Evolutionary conservation across 2,329 filamentous ascomycete species (phyloP).

Genomic region (Purpureocillium lavendulum): DNA sequence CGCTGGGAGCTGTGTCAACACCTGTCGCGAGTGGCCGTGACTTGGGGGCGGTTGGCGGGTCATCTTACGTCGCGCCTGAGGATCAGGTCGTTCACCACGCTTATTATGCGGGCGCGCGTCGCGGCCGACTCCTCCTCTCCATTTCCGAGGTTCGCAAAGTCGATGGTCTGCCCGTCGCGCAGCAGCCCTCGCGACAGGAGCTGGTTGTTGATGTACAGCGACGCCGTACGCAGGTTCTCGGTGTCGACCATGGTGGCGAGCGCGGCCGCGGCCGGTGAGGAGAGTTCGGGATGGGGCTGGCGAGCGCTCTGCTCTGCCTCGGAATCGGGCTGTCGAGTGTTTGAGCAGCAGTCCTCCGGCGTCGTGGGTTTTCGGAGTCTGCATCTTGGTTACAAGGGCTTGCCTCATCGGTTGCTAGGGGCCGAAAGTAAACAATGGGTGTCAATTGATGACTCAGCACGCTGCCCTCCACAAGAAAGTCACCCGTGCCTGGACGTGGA

Average conservation of each 20-base stretch:
- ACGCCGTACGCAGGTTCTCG: conserved; percentile 57
- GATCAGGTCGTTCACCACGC: conserved; percentile 89
- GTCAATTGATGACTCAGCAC: conserved; percentile 15
- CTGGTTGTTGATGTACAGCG: conserved; percentile 66
- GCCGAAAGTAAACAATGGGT: conserved; percentile 30
- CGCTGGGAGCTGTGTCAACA: conserved; percentile 45
- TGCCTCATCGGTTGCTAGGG: conserved; percentile 22
- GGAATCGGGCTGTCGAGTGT: background rate
- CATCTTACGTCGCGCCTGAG: conserved; percentile 74
- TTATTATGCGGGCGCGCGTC: conserved; percentile 81
- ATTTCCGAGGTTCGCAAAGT: conserved; percentile 69
- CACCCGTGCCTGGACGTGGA: too few species aligned
- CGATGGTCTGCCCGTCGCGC: conserved; percentile 63
- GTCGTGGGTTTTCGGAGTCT: background rate
- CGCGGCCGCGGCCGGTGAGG: background rate
- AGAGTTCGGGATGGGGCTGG: background rate
- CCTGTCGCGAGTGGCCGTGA: background rate
- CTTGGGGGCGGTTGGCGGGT: background rate
- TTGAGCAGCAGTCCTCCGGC: too few species aligned
- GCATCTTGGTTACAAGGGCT: background rate
- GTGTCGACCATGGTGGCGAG: conserved; percentile 41
- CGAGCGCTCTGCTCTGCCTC: background rate
- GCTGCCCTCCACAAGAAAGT: too few species aligned
- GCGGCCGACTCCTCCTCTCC: conserved; percentile 45
- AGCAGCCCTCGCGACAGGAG: conserved; percentile 57